Base-by-base conservation (phyloP, 1,284 basidiomycete species). In the Naganishia cerealis region DNA sequence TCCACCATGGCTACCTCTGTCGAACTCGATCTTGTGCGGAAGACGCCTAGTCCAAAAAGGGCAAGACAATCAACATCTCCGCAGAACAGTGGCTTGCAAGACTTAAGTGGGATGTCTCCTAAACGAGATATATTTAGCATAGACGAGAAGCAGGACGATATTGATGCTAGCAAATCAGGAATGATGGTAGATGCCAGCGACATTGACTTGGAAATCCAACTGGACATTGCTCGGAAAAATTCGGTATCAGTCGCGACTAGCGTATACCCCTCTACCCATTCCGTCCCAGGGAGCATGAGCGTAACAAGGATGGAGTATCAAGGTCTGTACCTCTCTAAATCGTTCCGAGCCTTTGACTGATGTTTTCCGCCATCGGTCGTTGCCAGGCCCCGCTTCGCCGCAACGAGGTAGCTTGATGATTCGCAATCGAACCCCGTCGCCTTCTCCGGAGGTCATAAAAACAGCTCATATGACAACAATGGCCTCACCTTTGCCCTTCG, bases 301-400 rank as follows among this genome's bases (percentile, higher is more conserved):
- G 61, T 53, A 39, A 36, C 53, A 33, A 21, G 24, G 33, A 55
- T 63, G 55, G 24, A 56, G 43, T 65, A 68, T 57, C 7, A 65
- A 59, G 56, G 65, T 46, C 48, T 3, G 65, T 39, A 21, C 21
- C 16, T 9, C 18, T 54, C 36, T 21, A n/a, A 50, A 7, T 15
- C n/a, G 36, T 36, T n/a, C 29, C 36, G 21, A 9, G 24, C 13
- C 46, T 7, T 4, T 0, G 5, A 21, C 4, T 39, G 46, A 29
- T 12, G 38, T 50, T 65, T 12, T 54, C 43, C 58, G 29, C 21
- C 2, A 10, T 10, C 33, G 3, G 13, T 42, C 16, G 10, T 21
- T 42, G n/a, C 61, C 63, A 83, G 82, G 57, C 67, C 74, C 24
- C 6, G 8, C 55, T 15, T 58, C 69, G n/a, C 65, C 65, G 29